phyloP scores from a whole-genome alignment of 2,329 filamentous ascomycete species.

The Lachnellula arida region DNA sequence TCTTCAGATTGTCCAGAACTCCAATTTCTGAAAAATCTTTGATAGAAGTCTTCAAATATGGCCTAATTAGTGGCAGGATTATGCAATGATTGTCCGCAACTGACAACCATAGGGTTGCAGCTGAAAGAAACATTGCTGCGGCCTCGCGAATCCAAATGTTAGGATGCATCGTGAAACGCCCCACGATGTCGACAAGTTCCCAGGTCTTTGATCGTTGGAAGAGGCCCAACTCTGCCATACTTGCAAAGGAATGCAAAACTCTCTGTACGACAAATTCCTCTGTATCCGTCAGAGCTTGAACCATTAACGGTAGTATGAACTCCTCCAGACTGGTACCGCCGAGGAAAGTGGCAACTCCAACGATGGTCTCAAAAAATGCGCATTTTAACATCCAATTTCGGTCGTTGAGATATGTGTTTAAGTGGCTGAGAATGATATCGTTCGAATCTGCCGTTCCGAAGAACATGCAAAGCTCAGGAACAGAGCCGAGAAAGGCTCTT shows the following conservation, averaged over 20 bases:
- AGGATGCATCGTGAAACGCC: constrained; percentile 85
- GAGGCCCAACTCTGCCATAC: constrained; percentile 82
- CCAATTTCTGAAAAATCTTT: constrained; percentile 66
- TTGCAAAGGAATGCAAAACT: constrained; percentile 80
- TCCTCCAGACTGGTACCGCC: constrained; percentile 87
- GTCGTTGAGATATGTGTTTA: constrained; percentile 97
- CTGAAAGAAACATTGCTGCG: constrained; percentile 75
- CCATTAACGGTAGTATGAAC: constrained; percentile 92
- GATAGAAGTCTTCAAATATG: constrained; percentile 73
- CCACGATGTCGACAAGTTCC: constrained; percentile 80
- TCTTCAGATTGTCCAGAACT: constrained; percentile 77
- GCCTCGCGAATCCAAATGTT: constrained; percentile 95
- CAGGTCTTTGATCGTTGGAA: constrained; percentile 80
- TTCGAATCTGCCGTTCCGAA: constrained; percentile 90
- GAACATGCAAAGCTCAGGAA: constrained; percentile 89
- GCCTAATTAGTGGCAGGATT: constrained; percentile 70
- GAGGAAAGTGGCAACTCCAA: constrained; percentile 86
- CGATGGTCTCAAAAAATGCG: constrained; percentile 92
- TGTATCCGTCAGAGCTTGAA: constrained; percentile 86
- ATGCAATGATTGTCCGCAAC: constrained; percentile 80
- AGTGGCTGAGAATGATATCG: constrained; percentile 90
- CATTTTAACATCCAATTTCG: constrained; percentile 95
- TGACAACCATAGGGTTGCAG: constrained; percentile 70
- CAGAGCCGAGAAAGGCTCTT: constrained; percentile 84
- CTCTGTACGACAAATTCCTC: constrained; percentile 94